These are phyloP conservation scores for Leccinellum albellum DNA, from an alignment of 768 basidiomycete species.

Conservation along the genomic window DNA sequence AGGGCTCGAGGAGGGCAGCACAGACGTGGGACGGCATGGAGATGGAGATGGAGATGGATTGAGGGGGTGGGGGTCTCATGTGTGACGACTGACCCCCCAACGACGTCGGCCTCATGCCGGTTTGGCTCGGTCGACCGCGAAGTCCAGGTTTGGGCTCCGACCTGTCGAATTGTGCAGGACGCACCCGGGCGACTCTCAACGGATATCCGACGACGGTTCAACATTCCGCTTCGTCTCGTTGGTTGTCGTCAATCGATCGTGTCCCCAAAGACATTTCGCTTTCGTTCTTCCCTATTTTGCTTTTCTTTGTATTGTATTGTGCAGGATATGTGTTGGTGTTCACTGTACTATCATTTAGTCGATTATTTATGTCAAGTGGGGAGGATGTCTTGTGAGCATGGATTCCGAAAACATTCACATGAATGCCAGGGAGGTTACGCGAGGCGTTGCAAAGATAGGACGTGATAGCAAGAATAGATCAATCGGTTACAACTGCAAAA, in stretches of 20 bases:
- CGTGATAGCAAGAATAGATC: too few relatives aligned
- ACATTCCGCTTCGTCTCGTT: neutral
- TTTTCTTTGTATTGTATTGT: neutral
- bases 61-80: neutral
- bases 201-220: neutral
- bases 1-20: slow-evolving; percentile 3
- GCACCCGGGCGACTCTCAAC: neutral
- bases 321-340: neutral
- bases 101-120: neutral
- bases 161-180: neutral
- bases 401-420: neutral
- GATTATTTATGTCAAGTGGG: neutral
- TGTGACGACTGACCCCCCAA: neutral
- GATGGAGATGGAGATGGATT: slow-evolving; percentile 48
- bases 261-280: neutral
- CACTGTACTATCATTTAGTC: neutral
- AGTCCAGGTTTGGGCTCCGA: neutral
- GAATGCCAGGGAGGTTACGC: neutral
- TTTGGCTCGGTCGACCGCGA: neutral
- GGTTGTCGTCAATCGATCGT: neutral
- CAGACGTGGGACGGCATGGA: slow-evolving; percentile 43
- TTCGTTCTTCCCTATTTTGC: neutral
- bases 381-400: neutral
- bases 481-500: too few relatives aligned
- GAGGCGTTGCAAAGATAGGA: too few relatives aligned